These are phyloP conservation scores for Neofusicoccum cordaticola DNA, from an alignment of 2,329 filamentous ascomycete genomes.

Conservation along the genomic window DNA sequence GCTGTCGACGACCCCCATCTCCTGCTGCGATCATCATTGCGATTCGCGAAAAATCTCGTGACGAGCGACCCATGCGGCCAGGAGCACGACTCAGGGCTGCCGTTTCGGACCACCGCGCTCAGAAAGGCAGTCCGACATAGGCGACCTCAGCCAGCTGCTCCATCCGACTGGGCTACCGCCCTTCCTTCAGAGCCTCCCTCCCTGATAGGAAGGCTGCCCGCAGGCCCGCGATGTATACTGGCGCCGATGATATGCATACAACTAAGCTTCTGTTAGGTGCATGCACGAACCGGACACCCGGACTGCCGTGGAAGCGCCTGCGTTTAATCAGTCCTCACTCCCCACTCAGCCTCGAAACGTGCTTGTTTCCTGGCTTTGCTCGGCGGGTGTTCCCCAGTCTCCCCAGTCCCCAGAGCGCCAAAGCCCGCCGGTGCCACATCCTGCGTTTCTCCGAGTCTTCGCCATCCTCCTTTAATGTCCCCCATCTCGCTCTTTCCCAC, in stretches of 20 bases:
- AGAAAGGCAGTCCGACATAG: neutral
- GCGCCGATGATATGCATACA: neutral
- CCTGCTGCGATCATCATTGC: neutral
- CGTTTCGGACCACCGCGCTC: neutral
- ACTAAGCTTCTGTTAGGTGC: neutral
- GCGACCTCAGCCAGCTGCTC: neutral
- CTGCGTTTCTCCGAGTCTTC: neutral
- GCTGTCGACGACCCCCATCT: neutral
- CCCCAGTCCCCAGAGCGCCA: neutral
- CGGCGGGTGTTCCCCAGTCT: neutral
- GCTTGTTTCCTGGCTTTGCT: neutral
- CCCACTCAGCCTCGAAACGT: neutral
- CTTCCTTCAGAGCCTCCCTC: neutral
- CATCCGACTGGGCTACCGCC: neutral
- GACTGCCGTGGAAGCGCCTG: neutral
- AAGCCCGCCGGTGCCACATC: no score
- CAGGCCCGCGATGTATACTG: neutral
- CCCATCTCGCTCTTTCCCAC: neutral
- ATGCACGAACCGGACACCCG: neutral
- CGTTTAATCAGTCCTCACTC: neutral
- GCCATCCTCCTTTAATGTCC: neutral
- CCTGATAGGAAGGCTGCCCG: neutral
- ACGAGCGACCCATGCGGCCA: neutral
- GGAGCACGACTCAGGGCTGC: neutral
- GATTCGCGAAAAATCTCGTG: neutral